Evolutionary conservation across 768 basidiomycete species (phyloP).

Genomic region (Lactarius sanguifluus): DNA sequence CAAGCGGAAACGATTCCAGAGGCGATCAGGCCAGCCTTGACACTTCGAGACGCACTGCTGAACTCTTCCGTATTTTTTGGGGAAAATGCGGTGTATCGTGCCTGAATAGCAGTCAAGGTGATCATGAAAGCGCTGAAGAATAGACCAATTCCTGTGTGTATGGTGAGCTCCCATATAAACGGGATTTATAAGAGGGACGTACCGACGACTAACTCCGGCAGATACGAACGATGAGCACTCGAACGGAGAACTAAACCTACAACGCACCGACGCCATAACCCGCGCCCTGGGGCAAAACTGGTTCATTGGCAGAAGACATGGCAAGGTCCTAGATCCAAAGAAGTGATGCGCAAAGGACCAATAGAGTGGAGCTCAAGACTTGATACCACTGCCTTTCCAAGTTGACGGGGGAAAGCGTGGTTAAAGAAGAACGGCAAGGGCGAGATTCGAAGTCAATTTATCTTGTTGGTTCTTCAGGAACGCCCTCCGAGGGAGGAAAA

Average conservation of each 20-base stretch:
- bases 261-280: slow-evolving; percentile 76
- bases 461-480: slow-evolving; percentile 8
- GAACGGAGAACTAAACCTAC: slow-evolving; percentile 1
- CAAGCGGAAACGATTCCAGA: slow-evolving; percentile 91
- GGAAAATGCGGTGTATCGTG: slow-evolving; percentile 80
- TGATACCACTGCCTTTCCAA: background rate
- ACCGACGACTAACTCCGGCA: slow-evolving; percentile 50
- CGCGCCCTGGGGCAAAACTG: slow-evolving; percentile 72
- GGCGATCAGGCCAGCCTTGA: slow-evolving; percentile 91
- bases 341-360: background rate
- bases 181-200: slow-evolving; percentile 21
- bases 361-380: background rate
- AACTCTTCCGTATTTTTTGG: slow-evolving; percentile 82
- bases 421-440: background rate
- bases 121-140: slow-evolving; percentile 87
- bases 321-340: too few species aligned
- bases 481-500: background rate
- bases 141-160: slow-evolving; percentile 68
- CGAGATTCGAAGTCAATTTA: slow-evolving; percentile 12
- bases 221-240: slow-evolving; percentile 13
- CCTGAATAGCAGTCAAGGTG: slow-evolving; percentile 72
- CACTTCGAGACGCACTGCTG: slow-evolving; percentile 73
- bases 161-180: background rate
- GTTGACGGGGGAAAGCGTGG: background rate
- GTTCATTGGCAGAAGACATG: slow-evolving; percentile 34